Base-by-base conservation (phyloP, 1,284 basidiomycete species). In the Boletus semigastroideus region DNA sequence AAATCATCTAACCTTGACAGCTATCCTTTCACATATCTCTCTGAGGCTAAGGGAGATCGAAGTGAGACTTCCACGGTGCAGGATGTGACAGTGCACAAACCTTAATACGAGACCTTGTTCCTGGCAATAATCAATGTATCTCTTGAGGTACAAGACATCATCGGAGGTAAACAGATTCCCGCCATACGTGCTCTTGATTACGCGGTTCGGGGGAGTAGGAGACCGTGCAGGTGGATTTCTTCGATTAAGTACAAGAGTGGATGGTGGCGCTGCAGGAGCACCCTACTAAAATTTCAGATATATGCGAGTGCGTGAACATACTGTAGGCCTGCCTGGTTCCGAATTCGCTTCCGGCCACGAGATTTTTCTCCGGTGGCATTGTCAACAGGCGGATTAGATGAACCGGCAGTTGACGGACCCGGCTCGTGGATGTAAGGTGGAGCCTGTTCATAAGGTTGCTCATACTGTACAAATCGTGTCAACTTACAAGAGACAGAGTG, bases 141-240 rank as follows among this genome's bases (percentile, higher is more conserved):
- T 84, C 63, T 90, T 88, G 54, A 92, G 75, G 65, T 91, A 92
- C 40, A 80, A 48, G 22, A 91, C 79, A 64, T 92, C 89, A 45
- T 91, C 89, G 1, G 83, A 77, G 0, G 89, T 92, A 63, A 91
- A 92, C 37, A 90, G 64, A 62, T 92, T 91, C 3, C 89, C 90
- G 41, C 89, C 89, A 60, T 90, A 91, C 0, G 88, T 90, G 61
- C 88, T 91, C 69, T 89, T 90, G 63, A 91, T 83, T n/a, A 90
- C 83, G 8, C 87, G 80, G 4, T 78, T 81, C 12, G 89, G 89
- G 17, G 89, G 89, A 0, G 87, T 88, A 9, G 89, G 89, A 13
- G 89, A 91, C 4, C 88, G 79, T n/a, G 83, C 83, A 30, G 80
- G 78, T 1, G 84, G 81, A 47, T 84, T 81, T 33, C 78, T 77